Base-by-base conservation (phyloP, 192 early-diverging fungal genomes). In the Backusella sp. region DNA sequence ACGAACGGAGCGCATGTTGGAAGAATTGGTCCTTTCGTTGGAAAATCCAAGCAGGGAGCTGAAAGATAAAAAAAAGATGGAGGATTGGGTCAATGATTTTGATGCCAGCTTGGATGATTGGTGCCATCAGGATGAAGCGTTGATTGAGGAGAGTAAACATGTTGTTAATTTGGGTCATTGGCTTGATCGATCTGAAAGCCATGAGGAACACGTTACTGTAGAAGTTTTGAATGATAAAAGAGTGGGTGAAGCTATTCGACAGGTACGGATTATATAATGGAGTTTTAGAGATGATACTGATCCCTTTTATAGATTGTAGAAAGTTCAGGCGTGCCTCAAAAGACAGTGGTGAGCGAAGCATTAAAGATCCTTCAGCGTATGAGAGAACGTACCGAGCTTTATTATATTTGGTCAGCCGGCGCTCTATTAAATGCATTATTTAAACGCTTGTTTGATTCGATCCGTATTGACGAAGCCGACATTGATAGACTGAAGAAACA, bases 321-420 rank as follows among this genome's bases (percentile, higher is more conserved):
- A 21, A 74, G 72, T n/a, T 79, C 82, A 44, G 82, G 82, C 28
- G 82, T 83, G 0, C 76, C 82, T 42, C 82, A 83, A 44, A 79
- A 80, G 34, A 83, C 75, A 3, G 82, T 79, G 0, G 72, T 83
- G 8, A 73, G 75, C 0, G 82, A 83, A 75, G 75, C 82, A 66
- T 62, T 68, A n/a, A 79, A 83, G 37, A 52, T 83, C 3, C 49
- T 79, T 23, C 74, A 77, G 35, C 66, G 82, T 8, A 80, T 80
- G 78, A 75, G 73, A 39, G 82, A 83, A 69, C 76, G 82, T 8
- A 80, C 82, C 1, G 76, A 79, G 15, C 35, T 79, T 6, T 73
- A 76, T 11, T 83, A 83, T 65, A 73, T 83, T 11, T 83, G 78
- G 78, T 83, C 79, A 65, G 82, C 82, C n/a, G 82, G 78, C 36